Evolutionary conservation across 164 flowering plant species (phyloP).

Genomic region (Nymphaea colorata): DNA sequence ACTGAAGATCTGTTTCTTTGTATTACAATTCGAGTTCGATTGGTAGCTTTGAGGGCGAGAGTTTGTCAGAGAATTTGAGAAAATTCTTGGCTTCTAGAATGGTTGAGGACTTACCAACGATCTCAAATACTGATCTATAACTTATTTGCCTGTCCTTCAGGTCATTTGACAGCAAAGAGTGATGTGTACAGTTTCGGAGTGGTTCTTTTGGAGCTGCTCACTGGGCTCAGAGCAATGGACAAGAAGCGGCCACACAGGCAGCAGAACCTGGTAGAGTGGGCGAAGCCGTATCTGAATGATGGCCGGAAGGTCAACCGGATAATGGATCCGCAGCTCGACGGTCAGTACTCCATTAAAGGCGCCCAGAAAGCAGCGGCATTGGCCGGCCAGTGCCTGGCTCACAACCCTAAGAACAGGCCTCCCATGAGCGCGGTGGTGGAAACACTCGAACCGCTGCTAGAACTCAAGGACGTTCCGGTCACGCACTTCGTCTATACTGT

Average conservation of each 20-base stretch:
- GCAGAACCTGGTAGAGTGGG: slow-evolving; percentile 44
- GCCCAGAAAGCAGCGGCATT: slow-evolving; percentile 20
- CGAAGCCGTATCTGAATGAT: slow-evolving; percentile 28
- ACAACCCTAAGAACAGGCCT: slow-evolving; percentile 13
- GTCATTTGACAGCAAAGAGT: slow-evolving; percentile 51
- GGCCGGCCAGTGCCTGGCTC: slow-evolving; percentile 12
- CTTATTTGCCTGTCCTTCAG: slow-evolving; percentile 11
- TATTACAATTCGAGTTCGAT: neutral
- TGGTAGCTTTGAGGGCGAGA: neutral
- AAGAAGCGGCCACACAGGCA: slow-evolving; percentile 27
- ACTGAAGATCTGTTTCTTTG: no score
- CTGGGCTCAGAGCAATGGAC: slow-evolving; percentile 48
- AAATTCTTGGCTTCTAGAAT: neutral
- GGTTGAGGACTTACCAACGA: neutral
- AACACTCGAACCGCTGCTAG: slow-evolving; percentile 8
- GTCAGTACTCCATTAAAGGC: slow-evolving; percentile 32
- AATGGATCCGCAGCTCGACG: slow-evolving; percentile 45
- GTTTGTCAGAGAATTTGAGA: neutral
- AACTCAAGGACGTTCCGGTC: neutral
- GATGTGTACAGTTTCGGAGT: slow-evolving; percentile 75
- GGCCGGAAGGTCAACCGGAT: slow-evolving; percentile 34
- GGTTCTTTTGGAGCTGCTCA: slow-evolving; percentile 49
- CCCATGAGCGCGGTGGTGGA: slow-evolving; percentile 10
- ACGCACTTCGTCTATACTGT: slow-evolving; percentile 1
- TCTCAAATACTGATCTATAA: neutral